phyloP scores from a whole-genome alignment of 1,139 yeast species.

The Candida buenavistaensis region DNA sequence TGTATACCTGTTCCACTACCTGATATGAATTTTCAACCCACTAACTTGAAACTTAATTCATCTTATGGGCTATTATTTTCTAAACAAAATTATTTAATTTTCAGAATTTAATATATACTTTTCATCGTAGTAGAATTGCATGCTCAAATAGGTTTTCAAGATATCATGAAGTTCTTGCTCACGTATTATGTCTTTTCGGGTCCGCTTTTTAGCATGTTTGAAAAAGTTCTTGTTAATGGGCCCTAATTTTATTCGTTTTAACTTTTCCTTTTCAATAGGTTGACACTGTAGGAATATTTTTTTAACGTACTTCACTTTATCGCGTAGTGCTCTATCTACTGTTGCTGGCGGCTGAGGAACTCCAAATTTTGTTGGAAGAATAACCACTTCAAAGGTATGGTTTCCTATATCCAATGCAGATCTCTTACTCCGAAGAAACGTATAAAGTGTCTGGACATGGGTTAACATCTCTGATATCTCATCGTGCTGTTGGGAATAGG shows the following conservation, averaged over 20 bases:
- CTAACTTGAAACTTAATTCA: constrained; percentile 8
- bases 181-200: too few relatives aligned
- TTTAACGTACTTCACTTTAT: constrained; percentile 27
- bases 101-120: constrained; percentile 25
- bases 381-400: constrained; percentile 38
- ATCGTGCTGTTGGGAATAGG: constrained; percentile 1
- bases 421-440: too few relatives aligned
- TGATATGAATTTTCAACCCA: constrained; percentile 9
- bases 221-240: constrained; percentile 27
- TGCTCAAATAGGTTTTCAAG: constrained; percentile 29
- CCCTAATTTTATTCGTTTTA: constrained; percentile 18
- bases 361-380: constrained; percentile 34
- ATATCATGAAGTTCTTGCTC: constrained; percentile 31
- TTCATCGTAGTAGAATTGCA: constrained; percentile 29
- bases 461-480: too few relatives aligned
- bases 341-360: constrained; percentile 29
- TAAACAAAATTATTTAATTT: constrained; percentile 37
- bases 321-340: constrained; percentile 26
- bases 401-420: too few relatives aligned
- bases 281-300: constrained; percentile 16
- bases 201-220: constrained; percentile 32
- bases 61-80: constrained; percentile 36
- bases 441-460: too few relatives aligned
- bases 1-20: constrained; percentile 10
- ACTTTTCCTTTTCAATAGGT: constrained; percentile 25